Base-by-base conservation (phyloP, 495 filamentous ascomycete genomes). In the Lichenothelia convexa region DNA sequence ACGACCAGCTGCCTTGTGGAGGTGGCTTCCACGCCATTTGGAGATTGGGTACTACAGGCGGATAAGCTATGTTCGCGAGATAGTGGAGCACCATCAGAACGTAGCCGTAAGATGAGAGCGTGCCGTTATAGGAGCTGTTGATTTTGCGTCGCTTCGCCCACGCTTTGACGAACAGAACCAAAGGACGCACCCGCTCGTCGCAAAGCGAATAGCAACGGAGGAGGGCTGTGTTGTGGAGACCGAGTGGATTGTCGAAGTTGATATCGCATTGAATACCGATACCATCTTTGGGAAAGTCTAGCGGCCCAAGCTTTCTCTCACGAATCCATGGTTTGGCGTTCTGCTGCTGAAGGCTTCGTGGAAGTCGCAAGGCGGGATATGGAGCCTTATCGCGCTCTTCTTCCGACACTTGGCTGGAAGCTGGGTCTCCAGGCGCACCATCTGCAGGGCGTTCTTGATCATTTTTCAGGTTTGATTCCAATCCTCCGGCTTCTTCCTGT, bases 71-170 rank as follows among this genome's bases (percentile, higher is more conserved):
- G 45, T 91, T 87, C 42, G 82, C 63, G 21, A 91, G 72, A 45
- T 84, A 89, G 50, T 91, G 82, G n/a, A 91, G 58, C n/a, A 81
- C 74, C 79, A 91, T 86, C 5, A 91, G 61, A n/a, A 83, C 79
- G 54, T 84, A 91, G 32, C 82, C 82, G 50, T 91, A 91, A 36
- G 76, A 81, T 46, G 75, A 80, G 22, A 91, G 62, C 0, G 80
- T 86, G 34, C 82, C 82, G 27, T 70, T 68, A 49, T 83, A 89
- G n/a, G 78, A 68, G 36, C 64, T 69, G 55, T 89, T 89, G 55
- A 91, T 87, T 38, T 68, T 72, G 30, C 82, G 70, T 21, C 63
- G 62, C 53, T 81, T 85, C 24, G 82, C 78, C 83, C 83, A 91
- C 41, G 63, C 56, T 54, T 91, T 91, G 53, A 91, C 63, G 50